Evolutionary conservation across 345 rosid species (phyloP).

Genomic region (Barbarea vulgaris): DNA sequence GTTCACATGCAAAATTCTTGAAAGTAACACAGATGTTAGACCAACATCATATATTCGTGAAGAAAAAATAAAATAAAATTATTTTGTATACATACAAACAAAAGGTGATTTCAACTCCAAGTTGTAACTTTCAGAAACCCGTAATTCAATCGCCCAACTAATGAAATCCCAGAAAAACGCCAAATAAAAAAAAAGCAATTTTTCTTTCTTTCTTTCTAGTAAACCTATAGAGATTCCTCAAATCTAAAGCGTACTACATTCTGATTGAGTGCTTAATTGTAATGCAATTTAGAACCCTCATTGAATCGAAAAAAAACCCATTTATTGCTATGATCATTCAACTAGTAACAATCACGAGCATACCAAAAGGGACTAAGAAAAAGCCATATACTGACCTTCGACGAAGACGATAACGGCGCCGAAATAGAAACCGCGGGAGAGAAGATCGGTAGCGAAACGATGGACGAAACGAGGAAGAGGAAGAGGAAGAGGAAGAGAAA

Average conservation of each 20-base stretch:
- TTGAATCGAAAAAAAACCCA: background rate
- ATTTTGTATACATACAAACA: background rate
- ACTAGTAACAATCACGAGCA: slow-evolving; percentile 8
- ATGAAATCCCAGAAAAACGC: slow-evolving; percentile 9
- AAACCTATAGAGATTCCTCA: slow-evolving; percentile 25
- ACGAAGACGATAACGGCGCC: slow-evolving; percentile 19
- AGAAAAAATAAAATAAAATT: background rate
- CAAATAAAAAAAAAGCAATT: background rate
- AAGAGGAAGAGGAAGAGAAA: background rate
- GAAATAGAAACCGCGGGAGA: background rate
- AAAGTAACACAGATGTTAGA: background rate
- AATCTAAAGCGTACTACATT: slow-evolving; percentile 22
- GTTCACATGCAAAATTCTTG: slow-evolving; percentile 3
- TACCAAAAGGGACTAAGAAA: background rate
- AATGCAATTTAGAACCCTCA: slow-evolving; percentile 18
- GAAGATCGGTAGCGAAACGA: slow-evolving; percentile 10
- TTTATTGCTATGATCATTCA: background rate
- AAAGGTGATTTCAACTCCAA: background rate
- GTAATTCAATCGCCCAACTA: background rate
- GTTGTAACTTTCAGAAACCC: slow-evolving; percentile 17
- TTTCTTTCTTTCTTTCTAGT: background rate
- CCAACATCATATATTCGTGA: background rate
- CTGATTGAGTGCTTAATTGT: slow-evolving; percentile 23
- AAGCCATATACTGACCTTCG: slow-evolving; percentile 11
- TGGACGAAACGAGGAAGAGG: background rate